Conservation (phyloP, 2,329 filamentous ascomycete species). For the Akanthomyces uredinophilus region DNA sequence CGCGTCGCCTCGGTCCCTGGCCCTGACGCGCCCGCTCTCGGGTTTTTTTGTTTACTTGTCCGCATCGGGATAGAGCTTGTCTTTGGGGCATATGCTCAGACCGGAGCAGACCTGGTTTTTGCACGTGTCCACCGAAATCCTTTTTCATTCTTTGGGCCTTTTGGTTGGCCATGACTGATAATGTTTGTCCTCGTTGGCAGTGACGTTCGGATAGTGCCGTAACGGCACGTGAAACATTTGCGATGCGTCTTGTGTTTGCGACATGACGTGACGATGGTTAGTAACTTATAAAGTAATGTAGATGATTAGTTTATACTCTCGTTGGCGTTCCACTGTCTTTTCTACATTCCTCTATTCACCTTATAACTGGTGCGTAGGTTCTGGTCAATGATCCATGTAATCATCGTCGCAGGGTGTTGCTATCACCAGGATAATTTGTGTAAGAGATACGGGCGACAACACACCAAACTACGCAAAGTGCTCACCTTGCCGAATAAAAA, state of each 20-base stretch:
- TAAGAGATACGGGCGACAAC: background rate
- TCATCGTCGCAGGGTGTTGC: background rate
- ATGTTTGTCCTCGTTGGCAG: background rate
- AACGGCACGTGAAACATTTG: background rate
- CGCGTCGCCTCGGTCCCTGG: conserved; percentile 1
- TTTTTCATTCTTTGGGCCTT: background rate
- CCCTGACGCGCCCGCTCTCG: background rate
- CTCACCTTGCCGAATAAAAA: too few species aligned
- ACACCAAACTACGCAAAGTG: background rate
- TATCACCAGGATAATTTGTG: background rate
- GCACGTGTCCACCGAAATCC: background rate
- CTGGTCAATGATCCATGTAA: too few species aligned
- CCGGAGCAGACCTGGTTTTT: background rate
- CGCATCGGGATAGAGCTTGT: conserved; percentile 2
- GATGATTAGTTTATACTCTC: background rate
- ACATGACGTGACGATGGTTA: background rate
- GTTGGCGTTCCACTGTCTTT: too few species aligned
- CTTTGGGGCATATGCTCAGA: background rate
- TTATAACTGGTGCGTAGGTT: too few species aligned
- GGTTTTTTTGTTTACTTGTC: conserved; percentile 10
- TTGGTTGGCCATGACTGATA: background rate
- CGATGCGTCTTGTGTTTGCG: background rate
- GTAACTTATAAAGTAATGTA: background rate
- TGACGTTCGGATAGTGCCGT: background rate
- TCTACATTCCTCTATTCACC: background rate